Percentiles rank a stretch among this genome's conserved stretches.
Evolutionary conservation across 2,329 filamentous ascomycete species (phyloP).

Genomic region (Fusarium sp.): DNA sequence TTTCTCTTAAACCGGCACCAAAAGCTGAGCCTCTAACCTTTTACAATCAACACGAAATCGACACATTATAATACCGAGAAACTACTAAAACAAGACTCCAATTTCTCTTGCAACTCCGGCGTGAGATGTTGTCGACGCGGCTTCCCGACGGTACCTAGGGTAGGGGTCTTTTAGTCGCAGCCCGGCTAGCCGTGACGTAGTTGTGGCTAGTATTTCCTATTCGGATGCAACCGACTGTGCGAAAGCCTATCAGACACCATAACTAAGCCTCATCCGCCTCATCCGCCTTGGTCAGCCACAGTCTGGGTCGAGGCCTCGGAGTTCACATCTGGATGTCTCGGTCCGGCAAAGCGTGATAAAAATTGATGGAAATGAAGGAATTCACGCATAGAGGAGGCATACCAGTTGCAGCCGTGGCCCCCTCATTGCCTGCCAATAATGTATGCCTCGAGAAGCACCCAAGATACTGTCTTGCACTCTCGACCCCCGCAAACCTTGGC

Average conservation of each 20-base stretch:
- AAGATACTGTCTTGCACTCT: background rate
- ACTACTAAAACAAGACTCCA: background rate
- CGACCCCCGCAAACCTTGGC: constrained; percentile 34
- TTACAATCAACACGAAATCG: background rate
- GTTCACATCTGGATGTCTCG: background rate
- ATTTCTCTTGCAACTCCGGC: background rate
- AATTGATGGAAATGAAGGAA: background rate
- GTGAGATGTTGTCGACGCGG: constrained; percentile 17
- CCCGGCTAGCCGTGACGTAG: constrained; percentile 24
- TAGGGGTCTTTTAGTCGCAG: constrained; percentile 17
- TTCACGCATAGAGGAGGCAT: background rate
- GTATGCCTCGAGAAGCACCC: background rate
- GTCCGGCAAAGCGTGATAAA: background rate
- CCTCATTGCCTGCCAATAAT: background rate
- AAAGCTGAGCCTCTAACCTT: background rate
- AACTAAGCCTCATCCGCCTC: background rate
- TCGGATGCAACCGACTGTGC: constrained; percentile 5
- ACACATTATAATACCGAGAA: background rate
- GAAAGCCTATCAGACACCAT: background rate
- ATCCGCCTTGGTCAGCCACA: constrained; percentile 26
- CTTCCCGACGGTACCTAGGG: background rate
- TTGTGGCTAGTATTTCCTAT: constrained; percentile 13
- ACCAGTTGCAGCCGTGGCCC: background rate
- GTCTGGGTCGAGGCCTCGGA: background rate
- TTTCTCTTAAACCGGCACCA: background rate